phyloP scores from a whole-genome alignment of 139 green algal species.

The Chlorella sp. region DNA sequence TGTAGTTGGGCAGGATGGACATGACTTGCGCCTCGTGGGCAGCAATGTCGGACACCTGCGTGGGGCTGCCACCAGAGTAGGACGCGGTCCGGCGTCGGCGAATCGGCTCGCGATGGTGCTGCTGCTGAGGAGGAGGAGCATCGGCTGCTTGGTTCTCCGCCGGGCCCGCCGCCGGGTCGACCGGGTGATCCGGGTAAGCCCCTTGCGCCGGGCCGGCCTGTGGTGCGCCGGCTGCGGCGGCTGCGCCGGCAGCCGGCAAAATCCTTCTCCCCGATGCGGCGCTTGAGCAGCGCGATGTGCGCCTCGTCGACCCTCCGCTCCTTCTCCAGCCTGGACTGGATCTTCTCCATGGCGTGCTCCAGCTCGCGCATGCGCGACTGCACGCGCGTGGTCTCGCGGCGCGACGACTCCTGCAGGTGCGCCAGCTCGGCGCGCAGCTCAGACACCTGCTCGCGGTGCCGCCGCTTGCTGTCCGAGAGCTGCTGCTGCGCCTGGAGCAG shows the following conservation, averaged over 20 bases:
- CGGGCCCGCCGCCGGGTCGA: too few species aligned
- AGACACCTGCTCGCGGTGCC: neutral
- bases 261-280: neutral
- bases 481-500: constrained; percentile 1
- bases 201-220: too few species aligned
- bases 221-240: neutral
- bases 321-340: neutral
- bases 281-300: neutral
- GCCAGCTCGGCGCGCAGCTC: neutral
- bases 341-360: neutral
- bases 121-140: too few species aligned
- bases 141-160: too few species aligned
- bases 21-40: neutral
- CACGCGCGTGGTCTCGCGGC: neutral
- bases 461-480: neutral
- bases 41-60: too few species aligned
- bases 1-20: neutral
- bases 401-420: neutral
- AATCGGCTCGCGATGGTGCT: too few species aligned
- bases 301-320: neutral
- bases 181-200: too few species aligned
- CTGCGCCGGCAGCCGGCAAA: neutral
- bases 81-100: too few species aligned
- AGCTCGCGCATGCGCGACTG: neutral
- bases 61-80: too few species aligned